Evolutionary conservation across 345 rosid genomes (phyloP), one percentile per base, ranked within the genome.

Genomic region (Excoecaria cochinchinensis): DNA sequence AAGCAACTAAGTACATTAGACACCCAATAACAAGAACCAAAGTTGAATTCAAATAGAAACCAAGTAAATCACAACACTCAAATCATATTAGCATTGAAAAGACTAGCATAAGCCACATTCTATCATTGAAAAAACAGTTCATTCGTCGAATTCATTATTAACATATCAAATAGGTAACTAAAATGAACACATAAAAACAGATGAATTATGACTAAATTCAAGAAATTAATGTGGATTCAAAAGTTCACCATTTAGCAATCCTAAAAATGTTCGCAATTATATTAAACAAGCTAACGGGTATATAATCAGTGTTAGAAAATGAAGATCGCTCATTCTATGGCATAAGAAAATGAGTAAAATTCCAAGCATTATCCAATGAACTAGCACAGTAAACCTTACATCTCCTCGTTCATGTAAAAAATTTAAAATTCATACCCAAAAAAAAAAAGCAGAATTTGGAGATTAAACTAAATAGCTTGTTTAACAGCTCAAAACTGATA

Each of bases 401-500:
- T 77, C 81, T 74, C 79, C 81, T 50, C 60, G 58, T 79, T 66
- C 75, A 65, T 69, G 42, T 55, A 36, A 46, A 52, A 42, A 10
- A 64, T 47, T 38, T 71, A 78, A 55, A 39, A 84, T 52, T 59
- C 46, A 8, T 56, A 16, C 14, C 24, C 76, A 72, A 16, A 75
- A 59, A 47, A 59, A 47, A 21, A 47, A 47, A 3, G 12, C 19
- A 38, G 38, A 39, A 52, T 55, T 56, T 12, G 53, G 66, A 58
- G 66, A 71, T 40, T 25, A n/a, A 74, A 56, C 78, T 65, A 59
- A 36, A 69, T 8, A 74, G 24, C 79, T 2, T 19, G 76, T 69
- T 62, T 68, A 60, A 62, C 58, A 74, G 70, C 76, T 84, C 80
- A 84, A 82, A 85, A 85, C 83, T 78, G 84, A 73, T 77, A 64